Evolutionary conservation across 2,329 filamentous ascomycete species (phyloP).

Genomic region (Nectriaceae sp.): DNA sequence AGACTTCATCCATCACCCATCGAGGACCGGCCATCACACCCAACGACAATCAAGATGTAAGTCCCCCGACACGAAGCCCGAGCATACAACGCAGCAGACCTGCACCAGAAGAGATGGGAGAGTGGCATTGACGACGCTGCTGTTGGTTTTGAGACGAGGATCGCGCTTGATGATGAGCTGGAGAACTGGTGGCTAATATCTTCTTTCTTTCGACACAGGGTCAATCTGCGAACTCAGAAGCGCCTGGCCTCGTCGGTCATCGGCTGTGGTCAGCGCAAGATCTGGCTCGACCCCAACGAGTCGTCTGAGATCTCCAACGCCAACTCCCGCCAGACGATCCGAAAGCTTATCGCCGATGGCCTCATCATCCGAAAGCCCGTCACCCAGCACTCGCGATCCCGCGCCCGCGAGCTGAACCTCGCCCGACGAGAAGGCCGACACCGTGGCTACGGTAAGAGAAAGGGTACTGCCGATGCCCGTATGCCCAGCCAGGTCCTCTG

Average conservation of each 20-base stretch:
- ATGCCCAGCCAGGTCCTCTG: conserved; percentile 98
- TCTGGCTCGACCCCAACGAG: conserved; percentile 99
- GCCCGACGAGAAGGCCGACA: conserved; percentile 95
- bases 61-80: conserved; percentile 28
- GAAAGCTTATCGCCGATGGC: conserved; percentile 99
- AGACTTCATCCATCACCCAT: conserved; percentile 39
- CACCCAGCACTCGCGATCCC: conserved; percentile 98
- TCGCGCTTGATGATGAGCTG: conserved; percentile 10
- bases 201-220: conserved; percentile 59
- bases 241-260: conserved; percentile 98
- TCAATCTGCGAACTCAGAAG: conserved; percentile 99
- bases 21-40: conserved; percentile 45
- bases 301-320: conserved; percentile 99
- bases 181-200: conserved; percentile 29
- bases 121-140: conserved; percentile 20
- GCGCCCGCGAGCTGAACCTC: conserved; percentile 92
- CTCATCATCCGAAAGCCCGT: conserved; percentile 99
- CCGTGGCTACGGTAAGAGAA: conserved; percentile 99
- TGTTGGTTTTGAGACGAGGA: conserved; percentile 9
- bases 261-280: conserved; percentile 99
- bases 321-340: conserved; percentile 99
- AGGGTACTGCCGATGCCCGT: conserved; percentile 99
- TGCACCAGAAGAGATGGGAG: conserved; percentile 8
- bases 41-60: conserved; percentile 49
- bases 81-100: conserved; percentile 12